These are phyloP conservation scores for Thymus quinquecostatus DNA, from an alignment of 257 asterid genomes.

Conservation along the genomic window DNA sequence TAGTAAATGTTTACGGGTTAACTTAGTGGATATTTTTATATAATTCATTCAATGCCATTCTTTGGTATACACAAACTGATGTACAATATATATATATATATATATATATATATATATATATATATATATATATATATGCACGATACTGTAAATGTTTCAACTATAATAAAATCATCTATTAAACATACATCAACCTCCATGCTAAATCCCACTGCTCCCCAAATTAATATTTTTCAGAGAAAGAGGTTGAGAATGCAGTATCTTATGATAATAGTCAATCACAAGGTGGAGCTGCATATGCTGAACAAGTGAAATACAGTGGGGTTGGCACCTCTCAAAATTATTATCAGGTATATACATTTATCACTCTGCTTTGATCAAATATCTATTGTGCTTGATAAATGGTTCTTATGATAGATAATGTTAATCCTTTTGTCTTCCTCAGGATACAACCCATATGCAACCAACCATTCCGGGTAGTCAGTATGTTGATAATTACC, in stretches of 20 bases:
- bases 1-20: neutral
- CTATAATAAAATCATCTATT: neutral
- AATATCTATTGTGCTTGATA: conserved; percentile 13
- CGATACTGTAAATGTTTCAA: too few relatives aligned
- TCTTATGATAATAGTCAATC: conserved; percentile 48
- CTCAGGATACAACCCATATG: conserved; percentile 60
- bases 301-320: conserved; percentile 57
- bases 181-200: conserved; percentile 16
- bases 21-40: neutral
- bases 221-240: conserved; percentile 51
- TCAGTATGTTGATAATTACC: conserved; percentile 67
- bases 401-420: conserved; percentile 22
- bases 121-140: too few relatives aligned
- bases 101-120: too few relatives aligned
- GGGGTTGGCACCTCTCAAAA: conserved; percentile 58
- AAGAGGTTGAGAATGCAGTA: conserved; percentile 47
- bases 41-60: neutral
- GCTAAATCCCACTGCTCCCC: conserved; percentile 14
- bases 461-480: conserved; percentile 55
- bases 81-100: neutral
- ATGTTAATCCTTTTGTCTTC: conserved; percentile 24
- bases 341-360: conserved; percentile 60
- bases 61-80: conserved; percentile 7
- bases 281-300: conserved; percentile 53
- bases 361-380: conserved; percentile 7